These are phyloP conservation scores for Exobasidium cylindrosporum DNA, from an alignment of 1,284 basidiomycete species.

Conservation along the genomic window DNA sequence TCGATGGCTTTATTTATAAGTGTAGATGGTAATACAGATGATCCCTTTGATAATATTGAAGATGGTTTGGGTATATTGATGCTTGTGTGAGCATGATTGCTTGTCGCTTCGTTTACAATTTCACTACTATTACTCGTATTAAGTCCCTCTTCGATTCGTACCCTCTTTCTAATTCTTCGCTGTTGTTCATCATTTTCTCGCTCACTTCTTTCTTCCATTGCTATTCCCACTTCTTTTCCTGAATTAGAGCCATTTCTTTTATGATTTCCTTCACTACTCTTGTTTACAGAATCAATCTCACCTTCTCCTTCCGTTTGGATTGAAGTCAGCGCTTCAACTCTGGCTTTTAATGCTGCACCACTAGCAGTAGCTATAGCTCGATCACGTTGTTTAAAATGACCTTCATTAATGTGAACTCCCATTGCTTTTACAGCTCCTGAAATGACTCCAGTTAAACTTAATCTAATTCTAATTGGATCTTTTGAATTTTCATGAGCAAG, in stretches of 20 bases:
- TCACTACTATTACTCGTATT: background rate
- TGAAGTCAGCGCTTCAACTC: background rate
- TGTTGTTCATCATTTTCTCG: background rate
- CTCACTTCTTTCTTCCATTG: background rate
- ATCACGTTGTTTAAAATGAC: background rate
- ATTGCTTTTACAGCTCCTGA: background rate
- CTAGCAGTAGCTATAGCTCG: background rate
- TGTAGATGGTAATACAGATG: too few species aligned
- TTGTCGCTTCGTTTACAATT: background rate
- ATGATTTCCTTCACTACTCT: background rate
- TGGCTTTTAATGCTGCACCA: background rate
- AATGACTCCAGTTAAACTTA: conserved; percentile 2
- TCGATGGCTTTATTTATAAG: too few species aligned
- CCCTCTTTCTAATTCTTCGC: background rate
- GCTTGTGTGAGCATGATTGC: background rate
- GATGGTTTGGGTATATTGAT: too few species aligned
- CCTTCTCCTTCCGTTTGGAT: background rate
- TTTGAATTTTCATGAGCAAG: background rate
- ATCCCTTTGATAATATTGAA: too few species aligned
- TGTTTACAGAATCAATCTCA: background rate
- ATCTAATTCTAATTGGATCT: background rate
- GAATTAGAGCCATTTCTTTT: too few species aligned
- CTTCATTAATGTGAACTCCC: background rate
- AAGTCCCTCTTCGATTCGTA: background rate
- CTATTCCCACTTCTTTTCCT: background rate